Evolutionary conservation across 139 green algal species (phyloP).

Genomic region (Trebouxia sp.): DNA sequence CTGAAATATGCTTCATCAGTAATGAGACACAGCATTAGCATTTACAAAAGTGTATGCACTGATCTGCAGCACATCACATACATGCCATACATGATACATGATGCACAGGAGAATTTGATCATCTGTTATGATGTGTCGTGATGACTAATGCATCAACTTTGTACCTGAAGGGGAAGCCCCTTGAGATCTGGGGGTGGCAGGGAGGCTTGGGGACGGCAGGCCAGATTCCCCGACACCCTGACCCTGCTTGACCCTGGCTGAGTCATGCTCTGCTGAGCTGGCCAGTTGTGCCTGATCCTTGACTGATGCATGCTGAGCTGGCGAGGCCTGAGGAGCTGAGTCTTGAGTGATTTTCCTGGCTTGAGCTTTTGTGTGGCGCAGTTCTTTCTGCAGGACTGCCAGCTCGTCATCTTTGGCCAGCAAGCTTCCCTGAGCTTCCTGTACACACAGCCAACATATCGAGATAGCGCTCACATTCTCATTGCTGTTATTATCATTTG

Average conservation of each 20-base stretch:
- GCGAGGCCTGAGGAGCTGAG: not conserved
- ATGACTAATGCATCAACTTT: too few species aligned
- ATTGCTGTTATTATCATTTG: too few species aligned
- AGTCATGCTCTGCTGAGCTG: not conserved
- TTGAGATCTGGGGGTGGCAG: not conserved
- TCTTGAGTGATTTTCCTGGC: slow-evolving; percentile 31
- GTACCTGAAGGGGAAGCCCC: not conserved
- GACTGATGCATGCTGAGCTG: not conserved
- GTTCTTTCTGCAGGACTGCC: not conserved
- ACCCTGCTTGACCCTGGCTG: not conserved
- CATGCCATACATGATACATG: too few species aligned
- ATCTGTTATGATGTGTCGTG: too few species aligned
- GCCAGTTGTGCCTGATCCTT: not conserved
- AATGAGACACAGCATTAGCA: too few species aligned
- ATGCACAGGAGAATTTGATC: too few species aligned
- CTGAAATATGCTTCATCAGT: too few species aligned
- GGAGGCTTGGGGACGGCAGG: not conserved
- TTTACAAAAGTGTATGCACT: too few species aligned
- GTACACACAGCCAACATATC: too few species aligned
- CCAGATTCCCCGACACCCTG: not conserved
- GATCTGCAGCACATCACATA: too few species aligned
- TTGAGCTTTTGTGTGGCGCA: slow-evolving; percentile 1
- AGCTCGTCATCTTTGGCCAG: slow-evolving; percentile 25
- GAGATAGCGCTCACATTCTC: too few species aligned
- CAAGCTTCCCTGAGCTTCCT: slow-evolving; percentile 43